These are phyloP conservation scores for Aspergillus bombycis DNA, from an alignment of 2,329 filamentous ascomycete genomes.

Conservation along the genomic window DNA sequence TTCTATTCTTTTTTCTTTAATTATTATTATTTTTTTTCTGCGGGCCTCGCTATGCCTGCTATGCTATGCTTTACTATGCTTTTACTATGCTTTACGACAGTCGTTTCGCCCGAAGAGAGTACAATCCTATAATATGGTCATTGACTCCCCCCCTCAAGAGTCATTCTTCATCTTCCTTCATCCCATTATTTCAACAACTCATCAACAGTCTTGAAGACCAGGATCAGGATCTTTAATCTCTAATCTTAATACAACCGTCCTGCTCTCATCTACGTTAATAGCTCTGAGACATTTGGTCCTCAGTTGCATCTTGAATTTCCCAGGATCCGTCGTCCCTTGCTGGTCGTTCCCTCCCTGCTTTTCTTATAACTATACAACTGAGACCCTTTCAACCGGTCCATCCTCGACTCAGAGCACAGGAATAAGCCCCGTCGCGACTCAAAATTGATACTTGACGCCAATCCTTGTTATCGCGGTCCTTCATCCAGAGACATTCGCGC, in stretches of 20 bases:
- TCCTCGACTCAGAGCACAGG: conserved; percentile 14
- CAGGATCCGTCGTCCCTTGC: conserved; percentile 24
- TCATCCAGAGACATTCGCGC: conserved; percentile 26
- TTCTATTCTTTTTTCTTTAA: background rate
- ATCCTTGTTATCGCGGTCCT: conserved; percentile 17
- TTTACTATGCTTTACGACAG: conserved; percentile 2
- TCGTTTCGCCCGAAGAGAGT: conserved; percentile 15
- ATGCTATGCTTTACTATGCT: background rate
- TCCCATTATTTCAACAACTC: background rate
- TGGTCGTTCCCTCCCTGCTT: conserved; percentile 15
- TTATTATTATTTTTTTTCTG: background rate
- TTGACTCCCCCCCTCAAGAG: conserved; percentile 5
- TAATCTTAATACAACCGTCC: conserved; percentile 11
- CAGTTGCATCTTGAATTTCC: conserved; percentile 20
- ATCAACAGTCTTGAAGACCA: background rate
- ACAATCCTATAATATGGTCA: conserved; percentile 10
- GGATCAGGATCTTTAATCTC: conserved; percentile 6
- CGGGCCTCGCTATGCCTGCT: background rate
- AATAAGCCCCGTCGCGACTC: conserved; percentile 18
- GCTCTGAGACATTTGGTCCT: conserved; percentile 23
- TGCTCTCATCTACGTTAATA: conserved; percentile 13
- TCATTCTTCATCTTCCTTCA: background rate
- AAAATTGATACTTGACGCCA: conserved; percentile 21
- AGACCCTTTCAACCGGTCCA: conserved; percentile 15
- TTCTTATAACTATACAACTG: conserved; percentile 24